These are phyloP conservation scores for Saturnispora silvae DNA, from an alignment of 805 yeast genomes.

Conservation along the genomic window DNA sequence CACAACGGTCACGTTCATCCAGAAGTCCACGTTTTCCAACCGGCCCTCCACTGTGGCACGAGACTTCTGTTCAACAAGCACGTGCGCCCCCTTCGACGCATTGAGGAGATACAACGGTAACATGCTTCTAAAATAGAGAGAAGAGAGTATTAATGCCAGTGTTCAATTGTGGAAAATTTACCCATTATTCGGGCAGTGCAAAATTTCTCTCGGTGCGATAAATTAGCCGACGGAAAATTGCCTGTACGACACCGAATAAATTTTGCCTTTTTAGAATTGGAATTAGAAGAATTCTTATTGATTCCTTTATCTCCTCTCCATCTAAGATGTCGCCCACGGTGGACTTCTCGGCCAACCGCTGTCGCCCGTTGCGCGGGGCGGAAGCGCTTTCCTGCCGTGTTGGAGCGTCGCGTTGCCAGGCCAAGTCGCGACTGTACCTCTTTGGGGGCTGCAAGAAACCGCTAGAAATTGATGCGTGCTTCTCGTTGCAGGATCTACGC, in stretches of 20 bases:
- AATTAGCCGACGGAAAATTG: too few relatives aligned
- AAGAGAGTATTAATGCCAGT: background rate
- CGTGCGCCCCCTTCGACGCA: slow-evolving; percentile 80
- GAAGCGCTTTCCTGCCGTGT: slow-evolving; percentile 44
- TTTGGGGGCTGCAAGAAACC: slow-evolving; percentile 63
- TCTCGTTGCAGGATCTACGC: slow-evolving; percentile 33
- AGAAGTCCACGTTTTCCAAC: slow-evolving; percentile 76
- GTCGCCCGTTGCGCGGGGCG: slow-evolving; percentile 42
- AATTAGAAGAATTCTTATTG: background rate
- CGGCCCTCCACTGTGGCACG: slow-evolving; percentile 86
- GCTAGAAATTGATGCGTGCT: slow-evolving; percentile 31
- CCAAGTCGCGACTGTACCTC: slow-evolving; percentile 50
- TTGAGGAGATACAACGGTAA: slow-evolving; percentile 85
- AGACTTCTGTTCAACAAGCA: slow-evolving; percentile 80
- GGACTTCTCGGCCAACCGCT: slow-evolving; percentile 53
- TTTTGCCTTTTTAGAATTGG: too few relatives aligned
- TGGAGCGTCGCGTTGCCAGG: slow-evolving; percentile 52
- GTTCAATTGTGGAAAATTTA: too few relatives aligned
- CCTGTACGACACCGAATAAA: too few relatives aligned
- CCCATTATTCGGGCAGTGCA: too few relatives aligned
- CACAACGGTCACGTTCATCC: slow-evolving; percentile 86
- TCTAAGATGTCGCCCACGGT: slow-evolving; percentile 37
- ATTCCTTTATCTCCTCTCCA: background rate
- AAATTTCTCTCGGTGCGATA: too few relatives aligned
- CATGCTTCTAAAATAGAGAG: slow-evolving; percentile 29